Evolutionary conservation across 2,329 filamentous ascomycete genomes (phyloP).

Genomic region (Huntiella bhutanensis): DNA sequence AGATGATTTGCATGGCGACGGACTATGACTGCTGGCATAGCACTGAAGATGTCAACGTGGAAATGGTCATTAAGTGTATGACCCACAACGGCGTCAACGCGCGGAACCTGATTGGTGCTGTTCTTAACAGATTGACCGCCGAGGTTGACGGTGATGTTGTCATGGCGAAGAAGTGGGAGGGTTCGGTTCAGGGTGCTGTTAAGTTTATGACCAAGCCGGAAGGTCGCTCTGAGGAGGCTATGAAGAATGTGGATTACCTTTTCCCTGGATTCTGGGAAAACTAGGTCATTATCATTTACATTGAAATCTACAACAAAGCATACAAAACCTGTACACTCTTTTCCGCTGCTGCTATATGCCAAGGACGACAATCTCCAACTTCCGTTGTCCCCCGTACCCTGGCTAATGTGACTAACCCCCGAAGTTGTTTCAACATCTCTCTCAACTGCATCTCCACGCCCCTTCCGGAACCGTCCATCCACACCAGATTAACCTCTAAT

Average conservation of each 20-base stretch:
- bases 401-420: conserved; percentile 49
- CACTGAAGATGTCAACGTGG: conserved; percentile 69
- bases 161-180: conserved; percentile 62
- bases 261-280: conserved; percentile 58
- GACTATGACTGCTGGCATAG: conserved; percentile 98
- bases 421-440: conserved; percentile 52
- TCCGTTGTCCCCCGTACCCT: conserved; percentile 44
- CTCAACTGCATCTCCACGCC: conserved; percentile 45
- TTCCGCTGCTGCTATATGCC: conserved; percentile 57
- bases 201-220: conserved; percentile 64
- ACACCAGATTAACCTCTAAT: conserved; percentile 46
- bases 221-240: conserved; percentile 53
- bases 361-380: conserved; percentile 46
- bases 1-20: conserved; percentile 98
- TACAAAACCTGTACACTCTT: conserved; percentile 49
- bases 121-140: conserved; percentile 68
- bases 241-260: conserved; percentile 66
- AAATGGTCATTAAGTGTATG: conserved; percentile 97
- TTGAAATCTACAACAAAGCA: conserved; percentile 34
- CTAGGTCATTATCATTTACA: neutral
- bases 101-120: conserved; percentile 62
- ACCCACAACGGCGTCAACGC: conserved; percentile 81
- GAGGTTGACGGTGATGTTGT: conserved; percentile 60
- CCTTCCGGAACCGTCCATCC: conserved; percentile 32
- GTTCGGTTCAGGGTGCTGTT: conserved; percentile 57